phyloP scores from a whole-genome alignment of 345 rosid genomes.

The Salix purpurea region DNA sequence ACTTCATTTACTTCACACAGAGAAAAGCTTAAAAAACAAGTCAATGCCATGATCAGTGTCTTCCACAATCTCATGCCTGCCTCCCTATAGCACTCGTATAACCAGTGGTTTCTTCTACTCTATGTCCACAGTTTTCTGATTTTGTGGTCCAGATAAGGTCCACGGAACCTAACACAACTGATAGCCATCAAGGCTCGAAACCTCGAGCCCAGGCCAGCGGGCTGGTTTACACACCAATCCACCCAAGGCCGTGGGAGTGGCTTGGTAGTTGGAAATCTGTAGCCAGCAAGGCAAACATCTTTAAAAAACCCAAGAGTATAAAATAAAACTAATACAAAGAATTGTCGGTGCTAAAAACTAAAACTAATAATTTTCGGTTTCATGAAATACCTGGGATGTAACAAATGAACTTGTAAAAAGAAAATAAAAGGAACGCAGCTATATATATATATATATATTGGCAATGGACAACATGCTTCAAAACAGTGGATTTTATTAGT shows the following conservation, averaged over 20 bases:
- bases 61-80: neutral
- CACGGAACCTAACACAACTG: neutral
- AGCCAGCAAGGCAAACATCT: neutral
- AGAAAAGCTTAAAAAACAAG: neutral
- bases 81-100: neutral
- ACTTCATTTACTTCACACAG: neutral
- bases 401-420: too few relatives aligned
- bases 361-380: too few relatives aligned
- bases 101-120: neutral
- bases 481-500: too few relatives aligned
- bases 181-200: neutral
- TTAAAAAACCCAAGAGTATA: neutral
- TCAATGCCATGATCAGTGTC: neutral
- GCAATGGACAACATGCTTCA: too few relatives aligned
- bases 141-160: too few relatives aligned
- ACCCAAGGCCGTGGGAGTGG: neutral
- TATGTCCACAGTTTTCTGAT: neutral
- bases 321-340: neutral
- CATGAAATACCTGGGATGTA: too few relatives aligned
- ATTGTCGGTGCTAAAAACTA: too few relatives aligned
- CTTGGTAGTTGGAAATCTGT: neutral
- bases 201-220: neutral
- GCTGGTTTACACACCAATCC: neutral
- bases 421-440: neutral
- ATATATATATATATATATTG: too few relatives aligned